Base-by-base conservation (phyloP, 495 filamentous ascomycete species). In the Aspergillus cavernicola region DNA sequence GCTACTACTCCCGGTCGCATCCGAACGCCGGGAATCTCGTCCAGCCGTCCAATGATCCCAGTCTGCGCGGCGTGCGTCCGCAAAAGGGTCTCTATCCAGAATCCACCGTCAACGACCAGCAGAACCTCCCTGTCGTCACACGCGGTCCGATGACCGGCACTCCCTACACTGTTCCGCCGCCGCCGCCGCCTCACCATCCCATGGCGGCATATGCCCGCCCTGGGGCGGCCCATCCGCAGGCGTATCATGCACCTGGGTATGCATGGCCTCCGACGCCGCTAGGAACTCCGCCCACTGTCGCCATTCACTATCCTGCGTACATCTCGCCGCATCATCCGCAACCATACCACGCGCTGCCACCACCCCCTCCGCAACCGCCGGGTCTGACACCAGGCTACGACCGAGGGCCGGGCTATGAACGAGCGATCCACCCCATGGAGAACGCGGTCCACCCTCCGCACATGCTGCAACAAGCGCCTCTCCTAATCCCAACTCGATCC, bases 21-120 rank as follows among this genome's bases (percentile, higher is more conserved):
- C 79, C 86, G 1, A 79, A 80, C 20, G 78, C 82, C 6, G 77
- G 77, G 37, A 83, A 84, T 28, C 73, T 97, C 4, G 81, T 81
- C 59, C 87, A 90, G 59, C 93, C 93, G 2, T 84, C 87, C 15
- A 84, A 76, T 6, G 93, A 98, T 65, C 82, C 89, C 1, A 65
- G 75, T n/a, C 78, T 98, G 35, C 84, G 90, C 55, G 80, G 91
- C 62, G 90, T 98, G 53, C 74, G 86, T 7, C 92, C 92, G 7
- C 77, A 81, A 31, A 96, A 96, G 67, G 90, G 90, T 58, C 87
- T 98, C 76, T 98, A 98, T 64, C 95, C 95, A 2, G 93, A 98
- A 68, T 92, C 95, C 5, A 96, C 91, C n/a, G 80, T 97, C 29
- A 87, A 90, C 59, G 93, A 97, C 53, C 80, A 85, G 48, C 81